Percentiles rank a stretch among this genome's conserved stretches.
These are phyloP conservation scores for Aspergillus vadensis DNA, from an alignment of 2,329 filamentous ascomycete species.

Conservation along the genomic window DNA sequence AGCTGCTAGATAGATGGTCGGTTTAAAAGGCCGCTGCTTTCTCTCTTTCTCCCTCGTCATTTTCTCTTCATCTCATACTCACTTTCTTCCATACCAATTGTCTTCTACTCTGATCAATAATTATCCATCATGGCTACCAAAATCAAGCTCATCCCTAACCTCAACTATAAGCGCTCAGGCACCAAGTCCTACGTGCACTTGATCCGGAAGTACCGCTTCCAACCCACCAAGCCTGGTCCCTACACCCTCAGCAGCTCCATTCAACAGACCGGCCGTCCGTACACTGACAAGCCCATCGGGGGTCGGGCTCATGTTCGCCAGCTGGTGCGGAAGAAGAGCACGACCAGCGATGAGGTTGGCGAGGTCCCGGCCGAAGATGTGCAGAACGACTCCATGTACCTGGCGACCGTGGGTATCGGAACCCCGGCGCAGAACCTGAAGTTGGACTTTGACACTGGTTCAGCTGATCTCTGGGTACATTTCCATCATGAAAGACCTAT, in stretches of 20 bases:
- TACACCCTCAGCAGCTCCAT: conserved; percentile 57
- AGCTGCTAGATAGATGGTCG: no score
- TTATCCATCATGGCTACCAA: conserved; percentile 42
- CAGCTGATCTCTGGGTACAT: conserved; percentile 69
- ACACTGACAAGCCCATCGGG: conserved; percentile 49
- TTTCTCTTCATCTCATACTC: not conserved
- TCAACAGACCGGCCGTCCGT: conserved; percentile 53
- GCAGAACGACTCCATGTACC: conserved; percentile 68
- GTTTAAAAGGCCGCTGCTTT: not conserved
- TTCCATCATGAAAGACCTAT: not conserved
- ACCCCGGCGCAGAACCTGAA: conserved; percentile 63
- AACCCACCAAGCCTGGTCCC: conserved; percentile 64
- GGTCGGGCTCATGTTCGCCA: conserved; percentile 52
- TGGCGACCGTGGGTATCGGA: conserved; percentile 66
- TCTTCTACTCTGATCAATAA: not conserved
- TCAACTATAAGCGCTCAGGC: conserved; percentile 61
- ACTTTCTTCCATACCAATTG: not conserved
- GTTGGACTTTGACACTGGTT: conserved; percentile 71
- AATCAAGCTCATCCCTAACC: conserved; percentile 58
- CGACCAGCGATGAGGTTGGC: conserved; percentile 40
- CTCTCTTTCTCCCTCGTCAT: not conserved
- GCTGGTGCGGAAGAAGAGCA: conserved; percentile 53
- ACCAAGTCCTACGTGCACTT: conserved; percentile 65
- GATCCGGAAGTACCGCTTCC: conserved; percentile 64
- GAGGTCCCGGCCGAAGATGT: conserved; percentile 63